These are phyloP conservation scores for Colletotrichum sp. DNA, from an alignment of 2,329 filamentous ascomycete genomes.

Conservation along the genomic window DNA sequence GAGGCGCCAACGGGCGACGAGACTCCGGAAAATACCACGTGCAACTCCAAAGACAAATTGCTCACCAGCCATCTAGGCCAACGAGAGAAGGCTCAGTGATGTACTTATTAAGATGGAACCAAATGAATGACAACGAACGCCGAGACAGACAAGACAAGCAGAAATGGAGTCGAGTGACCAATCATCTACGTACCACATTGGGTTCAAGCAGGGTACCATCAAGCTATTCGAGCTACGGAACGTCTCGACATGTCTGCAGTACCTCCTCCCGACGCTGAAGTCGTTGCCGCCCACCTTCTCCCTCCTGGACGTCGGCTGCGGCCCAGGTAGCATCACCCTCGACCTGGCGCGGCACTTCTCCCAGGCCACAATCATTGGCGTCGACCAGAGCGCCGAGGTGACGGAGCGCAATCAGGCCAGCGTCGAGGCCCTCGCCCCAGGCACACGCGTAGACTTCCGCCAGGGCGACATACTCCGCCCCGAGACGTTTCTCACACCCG, in stretches of 20 bases:
- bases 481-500: not conserved
- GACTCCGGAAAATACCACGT: not conserved
- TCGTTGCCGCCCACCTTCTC: constrained; percentile 29
- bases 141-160: not conserved
- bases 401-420: not conserved
- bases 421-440: not conserved
- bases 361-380: constrained; percentile 39
- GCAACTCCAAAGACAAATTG: not conserved
- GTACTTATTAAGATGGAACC: not conserved
- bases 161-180: not conserved
- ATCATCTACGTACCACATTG: constrained; percentile 1
- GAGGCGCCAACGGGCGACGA: not conserved
- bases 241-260: constrained; percentile 6
- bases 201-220: constrained; percentile 6
- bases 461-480: constrained; percentile 4
- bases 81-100: not conserved
- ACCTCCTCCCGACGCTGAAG: constrained; percentile 38
- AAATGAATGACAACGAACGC: not conserved
- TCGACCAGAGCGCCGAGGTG: constrained; percentile 25
- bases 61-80: not conserved
- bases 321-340: constrained; percentile 46
- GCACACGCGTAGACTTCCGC: not conserved
- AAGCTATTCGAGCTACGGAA: constrained; percentile 11
- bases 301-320: constrained; percentile 48
- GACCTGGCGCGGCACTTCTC: constrained; percentile 42